Conservation (phyloP, 306 rosid species). For the Lotus japonicus region DNA sequence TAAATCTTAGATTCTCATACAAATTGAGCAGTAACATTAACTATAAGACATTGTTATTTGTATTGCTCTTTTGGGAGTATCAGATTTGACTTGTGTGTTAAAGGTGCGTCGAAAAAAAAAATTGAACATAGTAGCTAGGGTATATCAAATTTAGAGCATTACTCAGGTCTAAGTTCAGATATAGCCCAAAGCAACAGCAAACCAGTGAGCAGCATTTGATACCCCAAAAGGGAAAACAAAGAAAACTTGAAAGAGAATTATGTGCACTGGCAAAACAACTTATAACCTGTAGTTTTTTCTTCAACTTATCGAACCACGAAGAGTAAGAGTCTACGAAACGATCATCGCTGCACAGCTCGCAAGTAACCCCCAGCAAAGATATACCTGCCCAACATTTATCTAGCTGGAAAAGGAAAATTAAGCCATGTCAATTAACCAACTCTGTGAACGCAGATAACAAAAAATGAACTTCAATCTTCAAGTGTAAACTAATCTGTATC, state of each 20-base stretch:
- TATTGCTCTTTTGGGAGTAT: neutral
- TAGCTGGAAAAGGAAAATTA: slow-evolving; percentile 46
- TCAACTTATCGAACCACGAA: slow-evolving; percentile 62
- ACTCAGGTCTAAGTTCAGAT: neutral
- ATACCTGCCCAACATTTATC: slow-evolving; percentile 93
- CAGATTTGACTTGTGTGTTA: neutral
- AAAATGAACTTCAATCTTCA: neutral
- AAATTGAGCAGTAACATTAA: neutral
- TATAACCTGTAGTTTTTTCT: slow-evolving; percentile 64
- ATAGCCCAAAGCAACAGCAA: neutral
- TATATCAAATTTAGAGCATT: neutral
- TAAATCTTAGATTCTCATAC: neutral
- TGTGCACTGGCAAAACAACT: neutral
- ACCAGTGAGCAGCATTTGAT: neutral
- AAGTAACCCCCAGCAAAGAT: slow-evolving; percentile 74
- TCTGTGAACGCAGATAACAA: neutral
- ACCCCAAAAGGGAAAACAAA: neutral
- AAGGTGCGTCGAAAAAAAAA: neutral
- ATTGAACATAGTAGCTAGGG: neutral
- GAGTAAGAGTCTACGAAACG: slow-evolving; percentile 64
- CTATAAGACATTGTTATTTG: neutral
- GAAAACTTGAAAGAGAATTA: neutral
- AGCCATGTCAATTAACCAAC: slow-evolving; percentile 18
- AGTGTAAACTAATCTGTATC: neutral
- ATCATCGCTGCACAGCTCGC: slow-evolving; percentile 61